Evolutionary conservation across 164 flowering plant genomes (phyloP), one percentile per base, ranked within the genome.

Genomic region (Kingdonia uniflora): DNA sequence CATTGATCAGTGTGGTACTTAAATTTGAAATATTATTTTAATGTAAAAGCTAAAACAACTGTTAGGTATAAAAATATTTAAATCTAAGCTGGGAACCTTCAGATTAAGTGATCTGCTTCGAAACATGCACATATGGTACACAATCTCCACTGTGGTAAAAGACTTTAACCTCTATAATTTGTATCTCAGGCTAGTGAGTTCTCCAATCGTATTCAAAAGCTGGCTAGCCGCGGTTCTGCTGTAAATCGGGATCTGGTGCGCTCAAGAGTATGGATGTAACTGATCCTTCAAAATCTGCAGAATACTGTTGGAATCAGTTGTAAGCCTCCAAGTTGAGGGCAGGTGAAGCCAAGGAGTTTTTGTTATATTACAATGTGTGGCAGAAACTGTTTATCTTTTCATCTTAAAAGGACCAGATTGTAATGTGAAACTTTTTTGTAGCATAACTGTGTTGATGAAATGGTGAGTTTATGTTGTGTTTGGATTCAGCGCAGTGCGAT

Each of bases 161-260:
- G 2, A 16, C 16, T 49, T 61, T 16, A 52, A 17, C 19, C 11
- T 12, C 26, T 8, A 6, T 33, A 19, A 45, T 48, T 22, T 39
- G 24, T 22, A 23, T 38, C 14, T 40, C 78, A 82, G 95, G 87
- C 89, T 40, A 79, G 79, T 46, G 89, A 82, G 51, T 82, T 82
- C 55, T 76, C 83, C 6, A 74, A 76, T 0, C 84, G 84, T 0
- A 79, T 82, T 54, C 83, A 85, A 55, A 79, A 76, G 56, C 69
- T 85, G 43, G 83, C 89, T 2, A 66, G 39, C 58, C 78, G 65
- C 60, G 84, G 87, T 41, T 66, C 84, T 29, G 68, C 76, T 24
- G 78, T 74, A 24, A 82, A 79, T 51, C 71, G 76, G 24, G 77
- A 75, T 39, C 43, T 64, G 51, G 55, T 55, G 64, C 78, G 73